Evolutionary conservation across 352 stramenopile genomes (phyloP).

Genomic region (Thraustochytrium striatum): DNA sequence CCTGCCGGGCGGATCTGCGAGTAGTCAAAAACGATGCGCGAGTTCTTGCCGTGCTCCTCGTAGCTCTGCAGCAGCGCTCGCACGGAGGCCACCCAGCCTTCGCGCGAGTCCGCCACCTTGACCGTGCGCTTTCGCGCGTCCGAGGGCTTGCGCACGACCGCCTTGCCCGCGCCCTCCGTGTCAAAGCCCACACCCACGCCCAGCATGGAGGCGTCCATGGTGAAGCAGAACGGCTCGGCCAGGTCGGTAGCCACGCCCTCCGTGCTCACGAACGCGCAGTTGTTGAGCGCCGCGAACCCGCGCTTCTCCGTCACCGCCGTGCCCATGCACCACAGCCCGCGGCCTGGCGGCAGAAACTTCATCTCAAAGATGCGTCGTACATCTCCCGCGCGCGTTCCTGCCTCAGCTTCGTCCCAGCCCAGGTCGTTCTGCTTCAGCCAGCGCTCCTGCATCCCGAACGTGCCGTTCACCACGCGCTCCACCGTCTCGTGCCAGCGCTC

Average conservation of each 20-base stretch:
- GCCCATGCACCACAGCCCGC: conserved; percentile 87
- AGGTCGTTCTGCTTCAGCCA: conserved; percentile 64
- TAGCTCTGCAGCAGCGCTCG: conserved; percentile 73
- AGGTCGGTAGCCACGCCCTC: conserved; percentile 65
- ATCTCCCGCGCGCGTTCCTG: conserved; percentile 66
- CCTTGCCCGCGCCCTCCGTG: conserved; percentile 72
- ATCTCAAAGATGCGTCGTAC: conserved; percentile 91
- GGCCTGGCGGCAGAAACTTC: conserved; percentile 85
- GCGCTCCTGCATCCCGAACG: conserved; percentile 84
- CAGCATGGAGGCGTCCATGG: conserved; percentile 91
- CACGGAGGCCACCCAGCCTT: conserved; percentile 79
- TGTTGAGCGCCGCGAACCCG: conserved; percentile 79
- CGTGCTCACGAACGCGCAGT: conserved; percentile 86
- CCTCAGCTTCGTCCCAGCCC: conserved; percentile 67
- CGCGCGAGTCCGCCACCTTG: conserved; percentile 61
- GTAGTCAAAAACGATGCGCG: conserved; percentile 69
- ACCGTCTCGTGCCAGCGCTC: conserved; percentile 84
- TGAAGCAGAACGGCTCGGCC: conserved; percentile 79
- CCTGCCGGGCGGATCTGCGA: conserved; percentile 71
- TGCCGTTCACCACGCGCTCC: conserved; percentile 84
- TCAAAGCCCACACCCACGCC: conserved; percentile 88
- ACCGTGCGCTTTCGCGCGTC: conserved; percentile 52
- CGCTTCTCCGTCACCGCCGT: conserved; percentile 77
- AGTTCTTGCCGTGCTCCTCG: conserved; percentile 59
- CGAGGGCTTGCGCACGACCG: conserved; percentile 51